Percentiles rank a stretch among this genome's conserved stretches.
These are phyloP conservation scores for Fremontodendron californicum DNA, from an alignment of 345 rosid genomes.

Conservation along the genomic window DNA sequence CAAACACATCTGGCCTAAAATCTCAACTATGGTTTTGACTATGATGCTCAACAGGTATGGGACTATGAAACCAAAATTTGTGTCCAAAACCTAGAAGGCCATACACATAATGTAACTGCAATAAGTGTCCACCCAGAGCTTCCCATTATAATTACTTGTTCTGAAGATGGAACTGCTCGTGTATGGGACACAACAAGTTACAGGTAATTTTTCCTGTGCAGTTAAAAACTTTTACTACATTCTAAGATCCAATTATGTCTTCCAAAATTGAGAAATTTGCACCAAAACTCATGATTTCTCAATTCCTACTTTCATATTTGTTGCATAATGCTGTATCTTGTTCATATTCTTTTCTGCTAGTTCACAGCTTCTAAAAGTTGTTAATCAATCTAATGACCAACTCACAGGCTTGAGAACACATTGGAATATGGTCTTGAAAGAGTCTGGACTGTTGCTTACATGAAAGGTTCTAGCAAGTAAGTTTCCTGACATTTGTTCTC, in stretches of 20 bases:
- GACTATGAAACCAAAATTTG: conserved; percentile 81
- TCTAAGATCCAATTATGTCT: background rate
- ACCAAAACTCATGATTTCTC: no score
- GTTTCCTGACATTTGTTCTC: conserved; percentile 15
- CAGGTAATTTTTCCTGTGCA: conserved; percentile 35
- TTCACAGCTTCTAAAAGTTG: background rate
- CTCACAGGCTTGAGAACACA: conserved; percentile 53
- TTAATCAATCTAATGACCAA: background rate
- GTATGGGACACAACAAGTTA: conserved; percentile 85
- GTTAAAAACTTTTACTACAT: background rate
- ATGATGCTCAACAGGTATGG: conserved; percentile 53
- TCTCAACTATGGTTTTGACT: background rate
- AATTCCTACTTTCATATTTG: background rate
- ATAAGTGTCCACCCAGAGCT: conserved; percentile 82
- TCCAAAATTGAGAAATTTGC: background rate
- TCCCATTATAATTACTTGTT: conserved; percentile 76
- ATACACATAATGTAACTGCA: conserved; percentile 85
- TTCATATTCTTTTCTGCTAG: background rate
- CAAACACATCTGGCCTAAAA: background rate
- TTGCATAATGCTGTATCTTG: background rate
- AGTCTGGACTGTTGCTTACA: conserved; percentile 74
- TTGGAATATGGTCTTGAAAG: conserved; percentile 77
- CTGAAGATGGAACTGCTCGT: conserved; percentile 82
- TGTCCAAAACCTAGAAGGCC: conserved; percentile 78
- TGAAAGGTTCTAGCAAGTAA: conserved; percentile 73